Percentiles rank a stretch among this genome's conserved stretches.
Conservation (phyloP, 345 rosid species). For the Moricandia arvensis region DNA sequence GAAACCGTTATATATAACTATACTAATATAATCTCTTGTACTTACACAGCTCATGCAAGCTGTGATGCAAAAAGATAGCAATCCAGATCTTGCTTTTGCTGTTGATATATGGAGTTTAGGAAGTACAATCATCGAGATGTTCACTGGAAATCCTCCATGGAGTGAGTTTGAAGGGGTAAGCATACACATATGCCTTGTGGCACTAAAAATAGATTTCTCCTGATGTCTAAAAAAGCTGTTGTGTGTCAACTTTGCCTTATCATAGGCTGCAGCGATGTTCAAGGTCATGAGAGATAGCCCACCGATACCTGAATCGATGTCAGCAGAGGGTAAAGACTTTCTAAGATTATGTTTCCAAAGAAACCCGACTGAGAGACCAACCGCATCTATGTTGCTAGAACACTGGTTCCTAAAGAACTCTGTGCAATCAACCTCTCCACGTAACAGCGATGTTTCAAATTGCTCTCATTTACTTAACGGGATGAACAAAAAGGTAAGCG, state of each 20-base stretch:
- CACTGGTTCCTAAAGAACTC: slow-evolving; percentile 65
- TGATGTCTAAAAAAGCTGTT: neutral
- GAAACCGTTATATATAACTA: neutral
- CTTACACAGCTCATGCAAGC: slow-evolving; percentile 80
- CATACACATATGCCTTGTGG: neutral
- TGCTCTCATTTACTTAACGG: slow-evolving; percentile 40
- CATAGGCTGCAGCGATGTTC: slow-evolving; percentile 98
- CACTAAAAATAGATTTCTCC: neutral
- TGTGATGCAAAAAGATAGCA: slow-evolving; percentile 76
- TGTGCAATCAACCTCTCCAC: slow-evolving; percentile 35
- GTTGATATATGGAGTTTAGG: slow-evolving; percentile 99
- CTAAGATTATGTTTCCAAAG: slow-evolving; percentile 72
- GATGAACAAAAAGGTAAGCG: slow-evolving; percentile 52
- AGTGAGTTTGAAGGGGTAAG: slow-evolving; percentile 94
- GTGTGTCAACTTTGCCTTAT: slow-evolving; percentile 2
- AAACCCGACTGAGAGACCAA: slow-evolving; percentile 87
- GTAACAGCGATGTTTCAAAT: slow-evolving; percentile 40
- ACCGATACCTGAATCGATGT: slow-evolving; percentile 70
- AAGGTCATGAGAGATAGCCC: slow-evolving; percentile 85
- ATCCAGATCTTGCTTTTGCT: slow-evolving; percentile 82
- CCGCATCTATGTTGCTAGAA: slow-evolving; percentile 69
- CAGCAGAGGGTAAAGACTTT: slow-evolving; percentile 86
- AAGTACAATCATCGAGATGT: slow-evolving; percentile 93
- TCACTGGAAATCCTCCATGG: slow-evolving; percentile 98
- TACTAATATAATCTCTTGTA: slow-evolving; percentile 23